Base-by-base conservation (phyloP, 164 flowering plant species). In the Aristolochia californica region DNA sequence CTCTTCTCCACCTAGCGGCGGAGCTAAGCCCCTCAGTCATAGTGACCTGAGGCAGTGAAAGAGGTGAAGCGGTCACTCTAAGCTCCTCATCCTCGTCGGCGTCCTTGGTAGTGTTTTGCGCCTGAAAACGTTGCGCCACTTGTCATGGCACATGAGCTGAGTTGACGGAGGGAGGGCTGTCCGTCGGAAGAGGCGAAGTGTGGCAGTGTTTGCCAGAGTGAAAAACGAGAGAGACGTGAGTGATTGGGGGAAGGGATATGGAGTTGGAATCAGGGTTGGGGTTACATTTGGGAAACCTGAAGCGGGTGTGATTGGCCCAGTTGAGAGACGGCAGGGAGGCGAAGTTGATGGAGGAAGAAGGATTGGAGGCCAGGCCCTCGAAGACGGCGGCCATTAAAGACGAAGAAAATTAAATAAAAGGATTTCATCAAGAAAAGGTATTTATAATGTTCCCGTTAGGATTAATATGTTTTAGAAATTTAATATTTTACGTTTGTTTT, bases 281-380 rank as follows among this genome's bases (percentile, higher is more conserved):
- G n/a, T n/a, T n/a, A n/a, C n/a, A n/a, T n/a, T n/a, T n/a, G n/a
- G n/a, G n/a, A n/a, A n/a, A n/a, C n/a, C n/a, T n/a, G n/a, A n/a
- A n/a, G n/a, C n/a, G n/a, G n/a, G n/a, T n/a, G n/a, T n/a, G n/a
- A n/a, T n/a, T n/a, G n/a, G n/a, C n/a, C n/a, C 77, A 83, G 27
- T 61, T 74, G 9, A 82, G 70, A n/a, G 57, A 57, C 27, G 87
- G 87, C 53, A 83, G 16, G 25, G 74, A 57, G n/a, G n/a, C n/a
- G 81, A 85, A 85, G 70, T 88, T 82, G 67, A 85, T 90, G 25
- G 83, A 75, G 38, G 76, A 76, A 61, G 86, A 78, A 77, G 84
- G 73, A 60, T 72, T 83, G 0, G 71, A 62, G 17, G 70, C 66
- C 62, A 11, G 45, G 0, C 16, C 45, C 14, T 43, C 45, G 45